Conservation (phyloP, 176 grass and related monocot genomes). For the Oryza meyeriana region DNA sequence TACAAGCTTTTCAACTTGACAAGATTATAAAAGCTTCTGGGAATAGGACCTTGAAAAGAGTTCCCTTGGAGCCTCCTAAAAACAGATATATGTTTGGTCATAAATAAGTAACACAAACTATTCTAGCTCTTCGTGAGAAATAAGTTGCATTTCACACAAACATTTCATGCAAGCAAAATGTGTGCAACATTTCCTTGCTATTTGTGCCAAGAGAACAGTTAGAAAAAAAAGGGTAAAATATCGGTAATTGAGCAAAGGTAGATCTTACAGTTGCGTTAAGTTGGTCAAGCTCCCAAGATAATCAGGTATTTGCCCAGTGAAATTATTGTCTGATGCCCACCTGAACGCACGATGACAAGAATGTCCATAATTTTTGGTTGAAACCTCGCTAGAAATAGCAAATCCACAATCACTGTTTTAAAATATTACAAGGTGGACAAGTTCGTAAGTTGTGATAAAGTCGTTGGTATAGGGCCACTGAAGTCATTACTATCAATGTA, state of each 20-base stretch:
- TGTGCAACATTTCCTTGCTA: neutral
- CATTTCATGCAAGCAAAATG: neutral
- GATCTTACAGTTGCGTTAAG: conserved; percentile 56
- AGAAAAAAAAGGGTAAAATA: conserved; percentile 8
- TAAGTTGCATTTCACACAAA: neutral
- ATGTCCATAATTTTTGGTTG: conserved; percentile 29
- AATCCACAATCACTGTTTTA: neutral
- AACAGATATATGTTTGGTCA: conserved; percentile 25
- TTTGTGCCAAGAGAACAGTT: neutral
- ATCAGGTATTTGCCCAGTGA: conserved; percentile 71
- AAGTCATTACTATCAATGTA: conserved; percentile 76
- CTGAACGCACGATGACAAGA: conserved; percentile 38
- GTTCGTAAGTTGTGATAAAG: conserved; percentile 60
- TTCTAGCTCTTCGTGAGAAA: conserved; percentile 2
- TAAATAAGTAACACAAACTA: neutral
- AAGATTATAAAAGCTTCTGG: conserved; percentile 68
- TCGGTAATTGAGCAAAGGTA: neutral
- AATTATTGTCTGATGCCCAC: conserved; percentile 65
- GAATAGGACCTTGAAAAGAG: conserved; percentile 86
- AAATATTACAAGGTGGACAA: conserved; percentile 48
- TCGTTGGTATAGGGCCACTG: conserved; percentile 54
- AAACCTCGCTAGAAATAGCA: conserved; percentile 1
- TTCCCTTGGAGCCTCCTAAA: conserved; percentile 83
- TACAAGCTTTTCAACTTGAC: conserved; percentile 54
- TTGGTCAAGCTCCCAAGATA: conserved; percentile 60